Base-by-base conservation (phyloP, 2,329 filamentous ascomycete species). In the Aureobasidium melanogenum region DNA sequence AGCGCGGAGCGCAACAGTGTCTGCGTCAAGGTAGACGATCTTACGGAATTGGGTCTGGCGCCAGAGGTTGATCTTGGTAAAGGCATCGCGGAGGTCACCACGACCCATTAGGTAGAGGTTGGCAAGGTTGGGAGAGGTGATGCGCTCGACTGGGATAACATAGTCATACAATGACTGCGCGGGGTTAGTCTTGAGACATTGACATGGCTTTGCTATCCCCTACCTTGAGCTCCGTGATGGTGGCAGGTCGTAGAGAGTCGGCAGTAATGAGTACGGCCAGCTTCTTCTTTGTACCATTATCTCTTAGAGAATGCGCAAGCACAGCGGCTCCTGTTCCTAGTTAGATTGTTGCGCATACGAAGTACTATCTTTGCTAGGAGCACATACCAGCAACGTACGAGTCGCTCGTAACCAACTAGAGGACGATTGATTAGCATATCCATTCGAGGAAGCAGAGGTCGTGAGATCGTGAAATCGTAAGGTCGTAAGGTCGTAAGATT, bases 61-160 rank as follows among this genome's bases (percentile, higher is more conserved):
- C 94, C 94, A 99, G 19, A 99, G 81, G 66, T 90, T 86, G 75
- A 99, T 92, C 79, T 99, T 99, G 67, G 94, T 97, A 71, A 97
- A 97, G 65, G 92, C 89, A 30, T 91, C 93, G 70, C 93, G 86
- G 55, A 99, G 82, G 71, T 99, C 94, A 65, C 86, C 83, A 58
- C 94, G 89, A 72, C 91, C 86, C 92, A 99, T 97, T 61, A 97
- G 83, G 73, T 88, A 86, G 61, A 99, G 84, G 70, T 97, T 97
- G 62, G 85, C 85, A 3, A 89, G 88, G 46, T 83, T 84, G 62
- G 83, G 80, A 73, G 92, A 97, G 65, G 83, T 83, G 70, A 97
- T 86, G 65, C 87, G 85, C 60, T 87, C 82, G 61, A 97, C 90
- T 34, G 92, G 87, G 65, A 97, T 88, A 63, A 97, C 80, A 72